Evolutionary conservation across 2,329 filamentous ascomycete genomes (phyloP), one percentile per base, ranked within the genome.

Genomic region (Colletotrichum godetiae): DNA sequence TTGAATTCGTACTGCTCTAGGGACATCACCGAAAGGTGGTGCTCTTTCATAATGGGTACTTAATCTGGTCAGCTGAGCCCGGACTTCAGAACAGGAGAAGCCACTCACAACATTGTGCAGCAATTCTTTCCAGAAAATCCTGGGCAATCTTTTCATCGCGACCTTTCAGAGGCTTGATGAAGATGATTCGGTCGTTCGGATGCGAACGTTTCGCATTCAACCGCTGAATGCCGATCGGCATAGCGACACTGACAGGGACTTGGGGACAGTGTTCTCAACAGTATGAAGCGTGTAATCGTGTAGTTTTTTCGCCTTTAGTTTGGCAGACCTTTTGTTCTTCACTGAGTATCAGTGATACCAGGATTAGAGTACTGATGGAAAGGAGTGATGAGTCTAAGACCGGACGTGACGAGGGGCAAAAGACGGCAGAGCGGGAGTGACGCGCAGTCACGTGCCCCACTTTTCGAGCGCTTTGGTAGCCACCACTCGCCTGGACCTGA

Each of bases 1-100:
- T 97, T 97, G 1, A 93, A 91, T 68, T 92, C 91, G 79, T 94
- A 95, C 80, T 97, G 95, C 81, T 97, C 95, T 0, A 97, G 87
- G 1, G 92, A 89, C 80, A 89, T 92, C 63, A 94, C 89, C 33
- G 88, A 88, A 29, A 94, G 85, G 78, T 90, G 84, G 75, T 94
- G 84, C 55, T 90, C 87, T 77, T 88, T 89, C 92, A 94, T 94
- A 60, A 94, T 86, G 1, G 94, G 94, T 29, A 89, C 89, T 90
- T 68, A 46, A 12, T 2, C 19, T 10, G 19, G 2, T 75, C n/a
- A 69, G 53, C 15, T 37, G 29, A 31, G 12, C 42, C 31, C 22
- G 12, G 7, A 15, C 10, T 5, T 37, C 15, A 27, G 37, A 33
- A 11, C n/a, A 27, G 11, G 13, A 24, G 15, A 0, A 46, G 12